Conservation (phyloP, 2,329 filamentous ascomycete genomes). For the Blastomyces emzantsi region DNA sequence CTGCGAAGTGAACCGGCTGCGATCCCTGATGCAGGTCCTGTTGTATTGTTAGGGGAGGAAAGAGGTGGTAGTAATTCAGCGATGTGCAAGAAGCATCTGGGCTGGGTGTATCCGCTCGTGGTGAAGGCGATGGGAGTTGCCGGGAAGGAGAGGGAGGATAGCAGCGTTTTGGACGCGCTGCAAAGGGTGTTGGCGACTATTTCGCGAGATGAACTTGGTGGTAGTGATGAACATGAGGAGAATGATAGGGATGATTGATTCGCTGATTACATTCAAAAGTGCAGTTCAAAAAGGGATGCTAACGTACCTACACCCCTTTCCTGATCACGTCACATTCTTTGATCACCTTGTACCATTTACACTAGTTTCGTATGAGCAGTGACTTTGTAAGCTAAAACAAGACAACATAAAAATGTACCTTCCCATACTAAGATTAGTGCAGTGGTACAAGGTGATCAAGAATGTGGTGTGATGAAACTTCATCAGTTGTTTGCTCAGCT, state of each 20-base stretch:
- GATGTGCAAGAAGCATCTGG: slow-evolving; percentile 61
- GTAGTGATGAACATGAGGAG: not conserved
- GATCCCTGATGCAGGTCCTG: slow-evolving; percentile 44
- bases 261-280: not conserved
- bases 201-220: slow-evolving; percentile 31
- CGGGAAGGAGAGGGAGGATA: slow-evolving; percentile 33
- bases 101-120: slow-evolving; percentile 68
- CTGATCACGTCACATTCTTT: too few relatives aligned
- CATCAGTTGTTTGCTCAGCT: too few relatives aligned
- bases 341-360: too few relatives aligned
- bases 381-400: too few relatives aligned
- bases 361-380: too few relatives aligned
- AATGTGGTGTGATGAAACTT: too few relatives aligned
- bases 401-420: too few relatives aligned
- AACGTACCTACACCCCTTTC: not conserved
- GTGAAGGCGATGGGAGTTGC: slow-evolving; percentile 32
- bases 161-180: slow-evolving; percentile 40
- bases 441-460: too few relatives aligned
- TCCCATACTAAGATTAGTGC: too few relatives aligned
- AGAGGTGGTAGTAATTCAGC: slow-evolving; percentile 21
- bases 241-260: not conserved
- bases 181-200: slow-evolving; percentile 54
- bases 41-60: not conserved
- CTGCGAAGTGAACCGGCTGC: slow-evolving; percentile 62
- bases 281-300: not conserved